Base-by-base conservation (phyloP, 345 rosid genomes). In the Heritiera fomes region DNA sequence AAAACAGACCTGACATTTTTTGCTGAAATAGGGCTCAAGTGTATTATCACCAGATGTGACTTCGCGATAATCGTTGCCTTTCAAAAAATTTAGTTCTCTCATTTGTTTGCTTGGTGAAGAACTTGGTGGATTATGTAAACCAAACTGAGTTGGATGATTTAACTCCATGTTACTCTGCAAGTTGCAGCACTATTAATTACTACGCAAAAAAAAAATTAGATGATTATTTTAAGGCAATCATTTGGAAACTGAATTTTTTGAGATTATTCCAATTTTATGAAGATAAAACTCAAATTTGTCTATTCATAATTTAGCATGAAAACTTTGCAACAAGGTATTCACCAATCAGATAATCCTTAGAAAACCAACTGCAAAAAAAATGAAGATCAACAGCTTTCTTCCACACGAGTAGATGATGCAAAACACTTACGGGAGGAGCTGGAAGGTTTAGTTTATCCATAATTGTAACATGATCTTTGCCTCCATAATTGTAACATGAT, bases 1-100 rank as follows among this genome's bases (percentile, higher is more conserved):
- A 68, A 75, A 84, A 83, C 65, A 76, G 23, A 91, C 95, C 92
- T 87, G 92, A 72, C 49, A 61, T 52, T 77, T 76, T 75, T 83
- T 80, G 49, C 71, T 79, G 52, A 77, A 69, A 7, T 78, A 75
- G 58, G 82, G 79, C 46, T 79, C 79, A 77, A 73, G 82, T 32
- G 78, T 74, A 79, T 82, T 86, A 62, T 86, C 87, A 78, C 81
- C 85, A 64, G 81, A 77, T 74, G 80, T 68, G 64, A 81, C 80
- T 83, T 85, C 82, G 58, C 20, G 76, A 61, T 61, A 30, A 62
- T 76, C 79, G 41, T 76, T 78, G 75, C 61, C 80, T 59, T 79
- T 83, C 59, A 73, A 56, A 68, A 74, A 71, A 78, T 81, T 85
- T 73, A 84, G 78, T 73, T 87, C 85, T 84, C 85, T 77, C 59